Evolutionary conservation across 108 stramenopile species (phyloP).

Genomic region (Aurantiochytrium sp.): DNA sequence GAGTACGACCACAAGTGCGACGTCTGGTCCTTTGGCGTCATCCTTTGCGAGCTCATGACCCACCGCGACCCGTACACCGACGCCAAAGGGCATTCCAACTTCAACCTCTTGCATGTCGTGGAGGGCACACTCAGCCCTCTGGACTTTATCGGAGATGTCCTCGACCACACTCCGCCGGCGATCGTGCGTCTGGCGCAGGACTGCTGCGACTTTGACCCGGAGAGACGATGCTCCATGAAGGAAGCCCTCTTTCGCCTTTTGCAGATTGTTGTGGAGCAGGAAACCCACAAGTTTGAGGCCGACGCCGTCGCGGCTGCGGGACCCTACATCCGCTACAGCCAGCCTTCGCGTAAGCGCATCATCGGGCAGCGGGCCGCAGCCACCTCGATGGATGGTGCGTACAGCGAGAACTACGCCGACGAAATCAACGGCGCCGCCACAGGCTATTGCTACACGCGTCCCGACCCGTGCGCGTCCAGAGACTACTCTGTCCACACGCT

Average conservation of each 20-base stretch:
- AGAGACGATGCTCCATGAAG: not conserved
- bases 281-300: not conserved
- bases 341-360: not conserved
- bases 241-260: constrained; percentile 23
- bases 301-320: constrained; percentile 1
- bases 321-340: not conserved
- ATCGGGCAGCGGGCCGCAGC: not conserved
- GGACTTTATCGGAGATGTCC: not conserved
- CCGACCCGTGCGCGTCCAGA: not conserved
- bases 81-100: not conserved
- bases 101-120: not conserved
- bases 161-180: not conserved
- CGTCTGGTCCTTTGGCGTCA: constrained; percentile 29
- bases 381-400: not conserved
- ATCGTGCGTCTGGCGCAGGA: not conserved
- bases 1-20: not conserved
- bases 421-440: no score
- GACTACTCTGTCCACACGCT: not conserved
- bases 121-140: not conserved
- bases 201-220: not conserved
- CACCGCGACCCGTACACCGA: constrained; percentile 25
- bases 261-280: constrained; percentile 18
- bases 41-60: constrained; percentile 26
- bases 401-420: not conserved
- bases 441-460: no score